Conservation (phyloP, 2,329 filamentous ascomycete genomes). For the Colletotrichum neosansevieriae region DNA sequence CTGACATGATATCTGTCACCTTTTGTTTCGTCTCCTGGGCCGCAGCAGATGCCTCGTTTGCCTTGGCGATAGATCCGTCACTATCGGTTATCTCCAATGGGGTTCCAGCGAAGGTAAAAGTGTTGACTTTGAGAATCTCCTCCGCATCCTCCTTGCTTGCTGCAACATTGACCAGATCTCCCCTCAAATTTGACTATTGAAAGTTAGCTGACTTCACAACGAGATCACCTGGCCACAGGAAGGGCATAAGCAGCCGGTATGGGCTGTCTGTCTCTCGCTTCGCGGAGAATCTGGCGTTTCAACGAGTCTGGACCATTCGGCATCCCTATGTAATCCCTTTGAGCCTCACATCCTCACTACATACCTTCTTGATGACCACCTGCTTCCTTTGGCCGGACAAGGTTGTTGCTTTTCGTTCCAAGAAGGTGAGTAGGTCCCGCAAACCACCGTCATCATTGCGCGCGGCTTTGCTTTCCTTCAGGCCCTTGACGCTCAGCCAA, state of each 20-base stretch:
- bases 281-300: slow-evolving; percentile 32
- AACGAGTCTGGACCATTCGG: slow-evolving; percentile 54
- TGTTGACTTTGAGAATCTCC: slow-evolving; percentile 75
- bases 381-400: slow-evolving; percentile 57
- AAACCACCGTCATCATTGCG: slow-evolving; percentile 75
- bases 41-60: slow-evolving; percentile 60
- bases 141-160: slow-evolving; percentile 73
- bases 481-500: slow-evolving; percentile 67
- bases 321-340: slow-evolving; percentile 43
- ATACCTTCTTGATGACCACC: slow-evolving; percentile 82
- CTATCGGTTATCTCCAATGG: slow-evolving; percentile 67
- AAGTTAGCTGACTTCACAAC: slow-evolving; percentile 72
- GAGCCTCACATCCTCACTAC: slow-evolving; percentile 59
- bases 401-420: slow-evolving; percentile 76
- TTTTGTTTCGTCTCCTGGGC: slow-evolving; percentile 74
- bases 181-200: slow-evolving; percentile 76
- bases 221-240: slow-evolving; percentile 47
- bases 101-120: slow-evolving; percentile 75
- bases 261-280: slow-evolving; percentile 54
- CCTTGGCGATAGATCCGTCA: slow-evolving; percentile 56
- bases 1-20: slow-evolving; percentile 77
- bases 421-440: slow-evolving; percentile 72
- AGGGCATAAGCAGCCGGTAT: slow-evolving; percentile 53
- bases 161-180: slow-evolving; percentile 77
- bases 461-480: slow-evolving; percentile 76